Base-by-base conservation (phyloP, 148 eudicot genomes). In the Mesembryanthemum crystallinum region DNA sequence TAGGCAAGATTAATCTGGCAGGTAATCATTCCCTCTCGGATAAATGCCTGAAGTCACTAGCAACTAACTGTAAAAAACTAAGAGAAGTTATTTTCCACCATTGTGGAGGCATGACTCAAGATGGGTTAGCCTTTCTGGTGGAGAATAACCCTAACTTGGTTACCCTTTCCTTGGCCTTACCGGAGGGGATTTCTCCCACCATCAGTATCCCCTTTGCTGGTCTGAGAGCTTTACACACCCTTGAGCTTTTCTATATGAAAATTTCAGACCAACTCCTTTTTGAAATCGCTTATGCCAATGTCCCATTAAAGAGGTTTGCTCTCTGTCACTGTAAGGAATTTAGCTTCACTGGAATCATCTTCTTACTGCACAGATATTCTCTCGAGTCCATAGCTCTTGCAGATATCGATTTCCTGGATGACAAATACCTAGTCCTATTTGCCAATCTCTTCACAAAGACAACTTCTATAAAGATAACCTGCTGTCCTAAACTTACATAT, bases 281-380 rank as follows among this genome's bases (percentile, higher is more conserved):
- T 30, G 60, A 69, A 69, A 28, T 69, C 47, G 73, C 73, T 28
- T 58, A 69, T 9, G 73, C 73, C 59, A 69, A 69, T 28, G 17
- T 69, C 37, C 73, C 73, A 28, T 69, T 69, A 47, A 69, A 47
- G 23, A 49, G 37, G 60, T 69, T 69, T 21, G 25, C 73, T 69
- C 73, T 69, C 14, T 69, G 73, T 69, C 73, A 69, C 32, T 69
- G 73, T 51, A 30, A n/a, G n/a, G 60, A 49, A 14, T 69, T 12
- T 18, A 28, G 59, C 60, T 69, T 51, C 13, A 32, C 37, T 49
- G 59, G 73, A 51, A 24, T 69, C 25, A 11, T 29, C 35, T 51
- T 47, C 60, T 49, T 69, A 39, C 60, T 69, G 23, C 60, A 69
- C 29, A 51, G 23, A 27, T 69, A 69, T 47, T 69, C 73, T 69